Base-by-base conservation (phyloP, 1,284 basidiomycete genomes). In the Trametes polyzona region DNA sequence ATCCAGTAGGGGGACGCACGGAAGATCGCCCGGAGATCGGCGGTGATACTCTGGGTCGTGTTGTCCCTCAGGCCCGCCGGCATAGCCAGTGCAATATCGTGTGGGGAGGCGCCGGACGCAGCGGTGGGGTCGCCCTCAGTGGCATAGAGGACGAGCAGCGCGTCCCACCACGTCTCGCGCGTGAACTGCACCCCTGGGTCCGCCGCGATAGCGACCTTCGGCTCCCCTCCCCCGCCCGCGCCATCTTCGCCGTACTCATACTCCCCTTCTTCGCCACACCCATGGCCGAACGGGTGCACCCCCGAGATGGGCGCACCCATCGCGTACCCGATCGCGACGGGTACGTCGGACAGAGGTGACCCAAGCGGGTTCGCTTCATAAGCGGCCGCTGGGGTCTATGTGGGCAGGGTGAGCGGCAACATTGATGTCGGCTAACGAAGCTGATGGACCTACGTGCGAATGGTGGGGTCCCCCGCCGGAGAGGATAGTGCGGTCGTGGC, bases 121-220 rank as follows among this genome's bases (percentile, higher is more conserved):
- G 19, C 29, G 30, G 6, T 12, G 12, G 29, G 36, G 17, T 66
- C 48, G 47, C 55, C 42, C 23, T 78, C 71, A 21, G 76, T 73
- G 33, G 74, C 64, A 69, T 90, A 90, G 9, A 86, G 67, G 24
- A 75, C 74, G 33, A 90, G 71, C 23, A 92, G 75, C 4, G 79
- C 82, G 66, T 91, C 90, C 86, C 87, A 92, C 89, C 89, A 91
- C 30, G 83, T 84, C 74, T 87, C 83, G 50, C 87, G 86, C 26
- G 78, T 76, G 69, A 88, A 90, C 43, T 79, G 78, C 26, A 87
- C 70, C 12, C 86, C 86, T 7, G 88, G 88, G 58, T 83, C 82
- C 46, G 74, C 66, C 27, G 66, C 70, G 29, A 80, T 81, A 17
- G 27, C 48, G 37, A 39, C 57, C 47, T 57, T 49, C 3, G 24